A percentile compares a stretch with the other conserved stretches of the same genome.
Evolutionary conservation across 2,329 filamentous ascomycete species (phyloP).

Genomic region (Basipetospora chlamydospora): DNA sequence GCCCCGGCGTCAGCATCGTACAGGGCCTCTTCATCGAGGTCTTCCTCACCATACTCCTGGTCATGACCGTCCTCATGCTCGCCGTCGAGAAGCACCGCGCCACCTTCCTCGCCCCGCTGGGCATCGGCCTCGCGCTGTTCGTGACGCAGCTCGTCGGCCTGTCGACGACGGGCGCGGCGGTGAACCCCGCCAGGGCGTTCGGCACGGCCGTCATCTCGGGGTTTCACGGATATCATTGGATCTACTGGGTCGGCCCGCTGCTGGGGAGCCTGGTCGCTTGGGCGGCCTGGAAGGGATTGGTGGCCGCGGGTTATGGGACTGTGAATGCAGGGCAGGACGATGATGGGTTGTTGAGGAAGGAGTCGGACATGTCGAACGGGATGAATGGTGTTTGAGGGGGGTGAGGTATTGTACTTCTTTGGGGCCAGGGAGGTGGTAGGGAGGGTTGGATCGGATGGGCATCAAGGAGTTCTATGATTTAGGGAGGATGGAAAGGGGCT

Average conservation of each 20-base stretch:
- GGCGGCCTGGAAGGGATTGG: slow-evolving; percentile 34
- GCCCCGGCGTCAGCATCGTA: slow-evolving; percentile 30
- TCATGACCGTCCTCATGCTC: slow-evolving; percentile 53
- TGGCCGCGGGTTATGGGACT: slow-evolving; percentile 34
- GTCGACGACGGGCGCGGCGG: slow-evolving; percentile 30
- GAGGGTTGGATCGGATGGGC: no score
- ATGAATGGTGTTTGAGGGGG: no score
- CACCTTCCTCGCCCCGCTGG: slow-evolving; percentile 56
- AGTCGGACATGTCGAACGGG: no score
- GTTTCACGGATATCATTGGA: slow-evolving; percentile 35
- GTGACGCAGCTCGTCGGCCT: slow-evolving; percentile 33
- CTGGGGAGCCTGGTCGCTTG: slow-evolving; percentile 33
- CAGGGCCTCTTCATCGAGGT: slow-evolving; percentile 54
- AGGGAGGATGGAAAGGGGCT: no score
- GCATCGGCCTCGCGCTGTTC: slow-evolving; percentile 58
- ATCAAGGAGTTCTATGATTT: no score
- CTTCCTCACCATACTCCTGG: slow-evolving; percentile 48
- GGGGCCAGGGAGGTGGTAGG: no score
- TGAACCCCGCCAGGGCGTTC: slow-evolving; percentile 37
- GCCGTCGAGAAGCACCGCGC: slow-evolving; percentile 60
- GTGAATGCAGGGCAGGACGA: slow-evolving; percentile 34
- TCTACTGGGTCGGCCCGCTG: slow-evolving; percentile 39
- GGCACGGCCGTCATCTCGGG: slow-evolving; percentile 29
- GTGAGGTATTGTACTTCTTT: no score
- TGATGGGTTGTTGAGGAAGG: slow-evolving; percentile 15